Percentiles rank a stretch among this genome's conserved stretches.
Conservation (phyloP, 129 eudicot species). For the Tagetes patula region DNA sequence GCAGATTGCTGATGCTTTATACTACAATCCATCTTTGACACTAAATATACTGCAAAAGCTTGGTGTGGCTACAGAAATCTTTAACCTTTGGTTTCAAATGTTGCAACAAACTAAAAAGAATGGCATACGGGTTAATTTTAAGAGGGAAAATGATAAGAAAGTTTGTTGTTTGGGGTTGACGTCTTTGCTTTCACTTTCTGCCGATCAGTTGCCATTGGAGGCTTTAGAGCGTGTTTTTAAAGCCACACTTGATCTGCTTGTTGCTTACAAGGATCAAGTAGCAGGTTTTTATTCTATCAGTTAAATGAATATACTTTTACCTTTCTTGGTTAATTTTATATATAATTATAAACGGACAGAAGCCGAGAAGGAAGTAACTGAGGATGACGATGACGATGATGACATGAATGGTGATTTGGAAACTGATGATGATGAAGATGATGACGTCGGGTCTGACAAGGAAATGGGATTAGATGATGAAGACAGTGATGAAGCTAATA, state of each 20-base stretch:
- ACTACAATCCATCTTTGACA: constrained; percentile 69
- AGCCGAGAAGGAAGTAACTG: constrained; percentile 56
- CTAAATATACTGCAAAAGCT: constrained; percentile 78
- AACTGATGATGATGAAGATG: constrained; percentile 74
- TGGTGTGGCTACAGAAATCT: constrained; percentile 80
- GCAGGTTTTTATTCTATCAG: constrained; percentile 51
- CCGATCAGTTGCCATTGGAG: constrained; percentile 76
- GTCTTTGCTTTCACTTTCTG: constrained; percentile 73
- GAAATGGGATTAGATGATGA: constrained; percentile 91
- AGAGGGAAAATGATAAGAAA: constrained; percentile 79
- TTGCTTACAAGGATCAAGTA: constrained; percentile 84
- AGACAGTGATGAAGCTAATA: constrained; percentile 84
- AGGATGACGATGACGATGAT: constrained; percentile 56
- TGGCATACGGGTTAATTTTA: constrained; percentile 67
- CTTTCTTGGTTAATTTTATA: not conserved
- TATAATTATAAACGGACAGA: constrained; percentile 33
- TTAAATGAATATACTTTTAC: not conserved
- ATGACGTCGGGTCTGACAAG: constrained; percentile 60
- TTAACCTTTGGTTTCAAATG: constrained; percentile 96
- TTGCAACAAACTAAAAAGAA: constrained; percentile 82
- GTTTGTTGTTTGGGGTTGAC: constrained; percentile 90
- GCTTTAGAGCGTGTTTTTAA: constrained; percentile 87
- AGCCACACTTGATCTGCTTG: constrained; percentile 81
- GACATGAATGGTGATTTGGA: constrained; percentile 68
- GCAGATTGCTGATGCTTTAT: constrained; percentile 85